Evolutionary conservation across 768 basidiomycete genomes (phyloP).

Genomic region (Amanita fuliginea): DNA sequence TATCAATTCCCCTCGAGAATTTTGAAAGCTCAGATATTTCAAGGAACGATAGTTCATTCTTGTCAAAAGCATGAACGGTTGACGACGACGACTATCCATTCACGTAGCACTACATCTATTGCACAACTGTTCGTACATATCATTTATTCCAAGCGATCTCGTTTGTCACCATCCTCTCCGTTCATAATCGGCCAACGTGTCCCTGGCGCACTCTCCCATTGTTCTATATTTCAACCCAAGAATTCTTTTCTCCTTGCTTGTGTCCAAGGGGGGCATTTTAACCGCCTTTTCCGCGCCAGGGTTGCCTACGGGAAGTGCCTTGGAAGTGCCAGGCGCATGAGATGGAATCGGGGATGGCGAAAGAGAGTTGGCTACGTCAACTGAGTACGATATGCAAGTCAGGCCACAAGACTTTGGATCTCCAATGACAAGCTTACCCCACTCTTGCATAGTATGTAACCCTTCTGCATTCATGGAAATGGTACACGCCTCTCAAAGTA

Average conservation of each 20-base stretch:
- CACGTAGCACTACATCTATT: no score
- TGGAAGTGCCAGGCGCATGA: conserved; percentile 1
- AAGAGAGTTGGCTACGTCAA: conserved; percentile 22
- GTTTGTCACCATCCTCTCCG: no score
- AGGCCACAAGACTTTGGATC: not conserved
- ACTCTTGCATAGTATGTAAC: conserved; percentile 23
- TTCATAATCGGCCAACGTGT: no score
- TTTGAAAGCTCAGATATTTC: no score
- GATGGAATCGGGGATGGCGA: conserved; percentile 14
- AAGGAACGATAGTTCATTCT: no score
- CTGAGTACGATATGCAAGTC: conserved; percentile 10
- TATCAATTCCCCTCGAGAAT: no score
- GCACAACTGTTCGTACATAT: no score
- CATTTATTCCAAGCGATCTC: no score
- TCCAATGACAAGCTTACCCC: conserved; percentile 14
- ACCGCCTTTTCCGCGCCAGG: not conserved
- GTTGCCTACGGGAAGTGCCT: conserved; percentile 16
- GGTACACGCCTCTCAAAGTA: not conserved
- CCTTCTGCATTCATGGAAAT: conserved; percentile 6
- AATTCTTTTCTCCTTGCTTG: not conserved
- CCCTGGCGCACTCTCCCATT: conserved; percentile 9
- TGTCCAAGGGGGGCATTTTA: not conserved
- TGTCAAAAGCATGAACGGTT: no score
- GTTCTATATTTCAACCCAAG: not conserved
- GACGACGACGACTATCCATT: no score